Percentiles rank a stretch among this genome's conserved stretches.
phyloP scores from a whole-genome alignment of 345 rosid species.

The Syzygium grande region DNA sequence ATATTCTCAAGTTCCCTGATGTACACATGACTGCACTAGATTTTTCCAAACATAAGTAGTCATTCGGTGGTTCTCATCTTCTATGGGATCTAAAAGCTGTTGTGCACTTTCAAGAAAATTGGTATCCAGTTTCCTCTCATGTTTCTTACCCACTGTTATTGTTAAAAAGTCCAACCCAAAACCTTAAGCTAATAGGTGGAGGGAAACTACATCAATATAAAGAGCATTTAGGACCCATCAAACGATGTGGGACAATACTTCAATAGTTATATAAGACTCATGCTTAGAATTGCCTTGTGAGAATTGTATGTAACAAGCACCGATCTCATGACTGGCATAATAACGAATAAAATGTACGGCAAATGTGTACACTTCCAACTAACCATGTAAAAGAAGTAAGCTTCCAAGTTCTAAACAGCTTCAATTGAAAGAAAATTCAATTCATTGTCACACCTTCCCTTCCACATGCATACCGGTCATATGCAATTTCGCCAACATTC shows the following conservation, averaged over 20 bases:
- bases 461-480: conserved; percentile 93
- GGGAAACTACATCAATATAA: too few relatives aligned
- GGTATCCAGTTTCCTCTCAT: not conserved
- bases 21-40: not conserved
- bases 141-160: not conserved
- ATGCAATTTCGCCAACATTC: conserved; percentile 90
- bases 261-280: not conserved
- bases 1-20: not conserved
- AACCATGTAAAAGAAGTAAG: not conserved
- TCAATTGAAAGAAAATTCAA: too few relatives aligned
- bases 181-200: too few relatives aligned
- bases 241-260: too few relatives aligned
- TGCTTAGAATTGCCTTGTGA: not conserved
- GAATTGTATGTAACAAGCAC: not conserved
- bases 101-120: not conserved
- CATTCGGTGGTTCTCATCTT: not conserved
- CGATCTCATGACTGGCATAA: not conserved
- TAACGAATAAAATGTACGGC: not conserved
- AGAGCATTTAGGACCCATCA: too few relatives aligned
- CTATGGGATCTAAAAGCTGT: not conserved
- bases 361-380: not conserved
- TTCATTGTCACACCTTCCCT: conserved; percentile 50
- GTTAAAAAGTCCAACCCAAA: too few relatives aligned
- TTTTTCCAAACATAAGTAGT: not conserved
- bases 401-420: not conserved